Percentiles rank a stretch among this genome's conserved stretches.
phyloP scores from a whole-genome alignment of 2,329 filamentous ascomycete species.

The Hypoxylon sp. region DNA sequence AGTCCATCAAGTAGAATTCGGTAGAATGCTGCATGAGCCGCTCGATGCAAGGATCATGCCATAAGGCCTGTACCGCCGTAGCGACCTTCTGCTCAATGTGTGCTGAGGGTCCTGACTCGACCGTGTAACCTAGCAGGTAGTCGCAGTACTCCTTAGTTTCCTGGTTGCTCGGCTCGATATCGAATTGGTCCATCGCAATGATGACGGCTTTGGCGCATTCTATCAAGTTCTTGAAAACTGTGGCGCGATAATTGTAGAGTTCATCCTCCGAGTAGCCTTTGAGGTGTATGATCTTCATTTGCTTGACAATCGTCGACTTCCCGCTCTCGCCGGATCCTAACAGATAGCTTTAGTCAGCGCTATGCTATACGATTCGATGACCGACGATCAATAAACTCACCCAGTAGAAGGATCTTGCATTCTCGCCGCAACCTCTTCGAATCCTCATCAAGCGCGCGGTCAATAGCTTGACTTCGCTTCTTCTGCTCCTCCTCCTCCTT shows the following conservation, averaged over 20 bases:
- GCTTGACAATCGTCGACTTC: conserved; percentile 99
- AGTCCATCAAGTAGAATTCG: conserved; percentile 99
- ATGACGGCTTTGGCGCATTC: conserved; percentile 97
- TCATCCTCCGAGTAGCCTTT: conserved; percentile 97
- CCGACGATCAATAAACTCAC: conserved; percentile 64
- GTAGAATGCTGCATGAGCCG: conserved; percentile 92
- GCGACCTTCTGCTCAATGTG: conserved; percentile 86
- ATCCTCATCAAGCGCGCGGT: conserved; percentile 93
- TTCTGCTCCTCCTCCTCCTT: conserved; percentile 92
- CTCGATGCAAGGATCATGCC: conserved; percentile 88
- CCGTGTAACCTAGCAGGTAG: conserved; percentile 87
- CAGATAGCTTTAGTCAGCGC: conserved; percentile 32
- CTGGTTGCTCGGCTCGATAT: conserved; percentile 81
- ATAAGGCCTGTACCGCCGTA: conserved; percentile 86
- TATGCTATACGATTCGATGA: background rate
- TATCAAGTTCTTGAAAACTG: conserved; percentile 97
- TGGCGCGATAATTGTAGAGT: conserved; percentile 92
- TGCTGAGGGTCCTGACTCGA: conserved; percentile 91
- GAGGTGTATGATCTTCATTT: conserved; percentile 99
- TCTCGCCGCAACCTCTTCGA: conserved; percentile 92
- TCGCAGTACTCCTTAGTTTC: conserved; percentile 81
- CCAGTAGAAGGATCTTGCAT: conserved; percentile 97
- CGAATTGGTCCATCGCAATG: conserved; percentile 91
- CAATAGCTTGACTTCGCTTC: conserved; percentile 96
- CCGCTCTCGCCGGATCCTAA: conserved; percentile 94